Evolutionary conservation across 306 rosid genomes (phyloP).

Genomic region (Neltuma alba): DNA sequence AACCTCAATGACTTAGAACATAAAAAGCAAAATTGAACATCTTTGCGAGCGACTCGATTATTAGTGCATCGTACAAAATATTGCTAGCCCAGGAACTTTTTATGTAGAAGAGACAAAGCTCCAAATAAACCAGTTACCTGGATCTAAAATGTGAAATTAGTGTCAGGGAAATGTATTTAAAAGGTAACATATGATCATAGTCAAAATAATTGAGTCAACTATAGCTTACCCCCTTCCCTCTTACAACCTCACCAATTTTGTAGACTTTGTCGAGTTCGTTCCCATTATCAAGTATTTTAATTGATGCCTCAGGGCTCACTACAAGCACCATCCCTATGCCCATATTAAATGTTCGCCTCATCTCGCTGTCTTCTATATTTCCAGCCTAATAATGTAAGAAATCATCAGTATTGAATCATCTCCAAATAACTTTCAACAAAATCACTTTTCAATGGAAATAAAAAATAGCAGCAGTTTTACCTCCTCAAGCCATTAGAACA

Average conservation of each 20-base stretch:
- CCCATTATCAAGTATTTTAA: constrained; percentile 42
- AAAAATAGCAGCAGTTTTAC: constrained; percentile 45
- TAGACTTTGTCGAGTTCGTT: constrained; percentile 37
- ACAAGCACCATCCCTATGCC: constrained; percentile 80
- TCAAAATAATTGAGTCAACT: background rate
- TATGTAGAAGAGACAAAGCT: background rate
- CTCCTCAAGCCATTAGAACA: constrained; percentile 93
- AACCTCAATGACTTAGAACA: constrained; percentile 11
- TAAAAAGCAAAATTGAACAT: background rate
- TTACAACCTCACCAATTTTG: constrained; percentile 59
- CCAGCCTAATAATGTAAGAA: constrained; percentile 49
- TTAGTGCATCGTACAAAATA: background rate
- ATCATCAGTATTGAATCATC: background rate
- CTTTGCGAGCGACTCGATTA: background rate
- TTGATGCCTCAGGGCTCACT: constrained; percentile 49
- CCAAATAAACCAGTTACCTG: background rate
- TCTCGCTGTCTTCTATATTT: constrained; percentile 57
- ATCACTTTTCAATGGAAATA: background rate
- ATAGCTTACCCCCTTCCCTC: constrained; percentile 55
- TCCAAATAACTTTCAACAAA: background rate
- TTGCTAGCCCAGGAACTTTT: background rate
- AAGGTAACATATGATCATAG: background rate
- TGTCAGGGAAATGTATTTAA: background rate
- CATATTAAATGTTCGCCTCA: constrained; percentile 71
- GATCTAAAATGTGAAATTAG: background rate